Evolutionary conservation across 1,139 yeast species (phyloP).

Genomic region (Kluyveromyces marxianus): DNA sequence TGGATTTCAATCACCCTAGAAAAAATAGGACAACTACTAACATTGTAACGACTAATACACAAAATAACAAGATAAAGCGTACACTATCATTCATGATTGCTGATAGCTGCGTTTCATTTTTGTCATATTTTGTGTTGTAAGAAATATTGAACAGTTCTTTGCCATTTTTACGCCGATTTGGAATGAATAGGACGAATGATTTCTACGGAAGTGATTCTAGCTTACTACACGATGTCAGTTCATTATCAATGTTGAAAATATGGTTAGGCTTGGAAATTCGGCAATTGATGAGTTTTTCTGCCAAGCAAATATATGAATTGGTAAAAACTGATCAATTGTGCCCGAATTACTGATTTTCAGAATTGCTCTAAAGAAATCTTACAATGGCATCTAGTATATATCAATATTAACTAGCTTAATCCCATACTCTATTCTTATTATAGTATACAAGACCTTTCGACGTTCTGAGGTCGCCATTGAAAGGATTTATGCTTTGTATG

Average conservation of each 20-base stretch:
- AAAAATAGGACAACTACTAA: neutral
- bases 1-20: constrained; percentile 43
- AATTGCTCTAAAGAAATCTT: neutral
- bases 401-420: no score
- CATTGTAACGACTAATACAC: neutral
- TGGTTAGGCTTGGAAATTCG: constrained; percentile 90
- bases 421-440: no score
- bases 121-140: neutral
- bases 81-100: neutral
- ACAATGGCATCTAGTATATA: neutral
- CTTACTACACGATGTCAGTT: constrained; percentile 50
- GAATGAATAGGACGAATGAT: constrained; percentile 47
- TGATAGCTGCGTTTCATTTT: neutral
- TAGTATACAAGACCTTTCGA: no score
- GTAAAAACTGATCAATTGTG: constrained; percentile 55
- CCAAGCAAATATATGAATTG: constrained; percentile 42
- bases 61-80: neutral
- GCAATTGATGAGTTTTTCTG: constrained; percentile 75
- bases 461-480: no score
- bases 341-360: constrained; percentile 40
- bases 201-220: constrained; percentile 38
- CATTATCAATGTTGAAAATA: constrained; percentile 74
- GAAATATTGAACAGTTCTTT: constrained; percentile 49
- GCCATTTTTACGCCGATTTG: constrained; percentile 80
- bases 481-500: no score